phyloP scores from a whole-genome alignment of 2,329 filamentous ascomycete genomes.

The Herpotrichia juniperi region DNA sequence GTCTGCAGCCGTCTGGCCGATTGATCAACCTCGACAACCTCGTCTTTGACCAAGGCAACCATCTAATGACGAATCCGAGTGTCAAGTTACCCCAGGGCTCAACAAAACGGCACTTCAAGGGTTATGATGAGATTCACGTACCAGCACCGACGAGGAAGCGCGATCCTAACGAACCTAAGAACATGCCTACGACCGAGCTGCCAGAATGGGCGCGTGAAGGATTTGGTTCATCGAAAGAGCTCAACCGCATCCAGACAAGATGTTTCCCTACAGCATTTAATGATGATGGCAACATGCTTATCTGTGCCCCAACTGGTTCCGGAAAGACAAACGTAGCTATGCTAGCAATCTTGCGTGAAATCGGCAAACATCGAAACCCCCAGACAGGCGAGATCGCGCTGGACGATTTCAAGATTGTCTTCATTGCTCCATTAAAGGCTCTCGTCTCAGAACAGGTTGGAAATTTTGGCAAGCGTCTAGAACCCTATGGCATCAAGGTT shows the following conservation, averaged over 20 bases:
- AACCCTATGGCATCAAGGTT: slow-evolving; percentile 89
- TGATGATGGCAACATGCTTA: slow-evolving; percentile 95
- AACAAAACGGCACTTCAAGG: slow-evolving; percentile 94
- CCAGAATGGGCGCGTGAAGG: slow-evolving; percentile 90
- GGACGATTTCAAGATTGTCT: slow-evolving; percentile 98
- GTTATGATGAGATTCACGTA: slow-evolving; percentile 98
- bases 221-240: slow-evolving; percentile 82
- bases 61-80: slow-evolving; percentile 99
- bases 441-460: slow-evolving; percentile 97
- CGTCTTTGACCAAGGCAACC: slow-evolving; percentile 96
- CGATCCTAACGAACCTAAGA: slow-evolving; percentile 74
- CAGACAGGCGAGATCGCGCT: slow-evolving; percentile 92
- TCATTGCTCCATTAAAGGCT: slow-evolving; percentile 94
- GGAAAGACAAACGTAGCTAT: slow-evolving; percentile 99
- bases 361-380: slow-evolving; percentile 91
- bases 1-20: slow-evolving; percentile 85
- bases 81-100: slow-evolving; percentile 93
- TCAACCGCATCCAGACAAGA: slow-evolving; percentile 95
- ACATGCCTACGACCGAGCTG: slow-evolving; percentile 84
- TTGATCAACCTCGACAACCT: slow-evolving; percentile 94
- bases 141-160: slow-evolving; percentile 87
- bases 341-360: slow-evolving; percentile 93
- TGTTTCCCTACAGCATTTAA: slow-evolving; percentile 91
- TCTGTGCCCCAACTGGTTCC: slow-evolving; percentile 95
- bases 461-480: slow-evolving; percentile 91